Conservation (phyloP, 129 eudicot species). For the Heracleum sosnowskyi region DNA sequence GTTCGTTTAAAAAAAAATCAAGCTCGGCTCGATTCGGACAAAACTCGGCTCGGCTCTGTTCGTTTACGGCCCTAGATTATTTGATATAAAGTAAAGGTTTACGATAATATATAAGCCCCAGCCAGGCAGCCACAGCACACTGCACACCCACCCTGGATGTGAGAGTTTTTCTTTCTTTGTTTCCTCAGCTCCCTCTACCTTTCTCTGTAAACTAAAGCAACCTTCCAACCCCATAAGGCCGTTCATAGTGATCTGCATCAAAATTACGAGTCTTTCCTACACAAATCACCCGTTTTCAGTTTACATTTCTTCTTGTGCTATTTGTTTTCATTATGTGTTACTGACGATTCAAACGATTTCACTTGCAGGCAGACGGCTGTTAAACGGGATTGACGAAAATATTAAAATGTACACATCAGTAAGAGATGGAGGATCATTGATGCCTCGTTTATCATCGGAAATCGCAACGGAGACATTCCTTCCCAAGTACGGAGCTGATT, state of each 20-base stretch:
- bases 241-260: neutral
- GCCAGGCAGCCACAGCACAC: slow-evolving; percentile 26
- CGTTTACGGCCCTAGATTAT: too few relatives aligned
- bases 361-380: slow-evolving; percentile 34
- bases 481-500: slow-evolving; percentile 39
- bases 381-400: slow-evolving; percentile 29
- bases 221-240: neutral
- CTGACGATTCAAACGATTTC: neutral
- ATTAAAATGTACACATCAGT: slow-evolving; percentile 19
- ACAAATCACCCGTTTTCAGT: neutral
- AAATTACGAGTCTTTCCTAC: neutral
- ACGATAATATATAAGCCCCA: slow-evolving; percentile 9
- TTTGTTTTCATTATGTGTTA: neutral
- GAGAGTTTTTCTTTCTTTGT: slow-evolving; percentile 8
- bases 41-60: too few relatives aligned
- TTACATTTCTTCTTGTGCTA: neutral
- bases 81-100: too few relatives aligned
- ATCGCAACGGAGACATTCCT: slow-evolving; percentile 24
- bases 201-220: slow-evolving; percentile 6
- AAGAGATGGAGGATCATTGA: slow-evolving; percentile 18
- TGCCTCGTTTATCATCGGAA: slow-evolving; percentile 24
- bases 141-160: slow-evolving; percentile 8
- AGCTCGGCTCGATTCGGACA: too few relatives aligned
- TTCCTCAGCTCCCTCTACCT: neutral
- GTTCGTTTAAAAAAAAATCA: too few relatives aligned